Evolutionary conservation across 176 grass and related monocot species (phyloP).

Genomic region (Oryza australiensis): DNA sequence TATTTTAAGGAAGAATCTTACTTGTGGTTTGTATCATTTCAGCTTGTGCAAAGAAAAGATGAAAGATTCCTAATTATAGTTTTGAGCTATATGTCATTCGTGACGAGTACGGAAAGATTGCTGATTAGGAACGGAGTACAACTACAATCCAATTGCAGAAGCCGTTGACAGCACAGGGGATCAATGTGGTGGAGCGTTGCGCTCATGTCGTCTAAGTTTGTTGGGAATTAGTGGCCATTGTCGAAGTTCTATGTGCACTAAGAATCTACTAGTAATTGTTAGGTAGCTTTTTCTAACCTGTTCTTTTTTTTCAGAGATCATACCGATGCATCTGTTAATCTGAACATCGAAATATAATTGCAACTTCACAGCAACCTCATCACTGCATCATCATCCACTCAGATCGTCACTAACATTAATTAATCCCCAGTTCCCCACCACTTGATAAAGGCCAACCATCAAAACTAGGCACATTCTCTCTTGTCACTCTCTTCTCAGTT

Average conservation of each 20-base stretch:
- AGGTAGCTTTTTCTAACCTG: not conserved
- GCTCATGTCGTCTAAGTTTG: not conserved
- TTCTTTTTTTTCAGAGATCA: not conserved
- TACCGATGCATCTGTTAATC: not conserved
- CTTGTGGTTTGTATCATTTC: conserved; percentile 19
- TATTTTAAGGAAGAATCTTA: conserved; percentile 40
- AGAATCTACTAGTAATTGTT: not conserved
- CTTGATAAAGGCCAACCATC: not conserved
- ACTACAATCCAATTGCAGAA: not conserved
- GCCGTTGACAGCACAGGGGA: not conserved
- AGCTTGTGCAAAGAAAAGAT: not conserved
- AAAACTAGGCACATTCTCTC: conserved; percentile 20
- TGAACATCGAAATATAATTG: not conserved
- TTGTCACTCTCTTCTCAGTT: not conserved
- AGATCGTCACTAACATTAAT: not conserved
- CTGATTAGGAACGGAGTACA: not conserved
- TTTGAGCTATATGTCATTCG: conserved; percentile 3
- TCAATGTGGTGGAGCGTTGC: not conserved
- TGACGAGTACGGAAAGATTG: not conserved
- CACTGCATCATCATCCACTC: conserved; percentile 24
- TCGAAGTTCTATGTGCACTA: not conserved
- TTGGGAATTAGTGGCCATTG: not conserved
- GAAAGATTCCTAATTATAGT: not conserved
- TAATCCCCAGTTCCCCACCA: not conserved
- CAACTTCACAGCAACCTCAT: not conserved